Percentiles rank a stretch among this genome's conserved stretches.
phyloP scores from a whole-genome alignment of 1,284 basidiomycete species.

The Heterobasidion irregulare region DNA sequence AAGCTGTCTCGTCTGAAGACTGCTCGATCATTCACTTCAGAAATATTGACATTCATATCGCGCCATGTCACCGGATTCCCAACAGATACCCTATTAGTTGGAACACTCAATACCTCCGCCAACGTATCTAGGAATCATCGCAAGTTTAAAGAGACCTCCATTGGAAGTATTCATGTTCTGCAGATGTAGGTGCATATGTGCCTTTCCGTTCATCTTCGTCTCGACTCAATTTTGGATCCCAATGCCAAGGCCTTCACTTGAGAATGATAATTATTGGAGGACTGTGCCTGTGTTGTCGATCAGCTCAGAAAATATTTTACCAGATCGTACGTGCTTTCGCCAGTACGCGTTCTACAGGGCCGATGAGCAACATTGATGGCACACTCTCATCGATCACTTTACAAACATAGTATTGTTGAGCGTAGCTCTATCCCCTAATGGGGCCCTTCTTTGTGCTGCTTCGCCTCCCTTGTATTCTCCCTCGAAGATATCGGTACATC shows the following conservation, averaged over 20 bases:
- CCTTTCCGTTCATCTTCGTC: background rate
- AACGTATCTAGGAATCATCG: constrained; percentile 22
- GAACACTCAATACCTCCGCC: constrained; percentile 36
- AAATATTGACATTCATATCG: constrained; percentile 14
- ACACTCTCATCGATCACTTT: no score
- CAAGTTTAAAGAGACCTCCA: constrained; percentile 29
- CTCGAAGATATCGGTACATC: constrained; percentile 35
- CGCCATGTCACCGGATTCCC: constrained; percentile 14
- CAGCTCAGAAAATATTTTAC: constrained; percentile 13
- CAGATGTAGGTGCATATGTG: constrained; percentile 37
- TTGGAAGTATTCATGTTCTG: constrained; percentile 44
- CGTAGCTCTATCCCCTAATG: constrained; percentile 48
- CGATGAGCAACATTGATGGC: no score
- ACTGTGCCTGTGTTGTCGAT: constrained; percentile 34
- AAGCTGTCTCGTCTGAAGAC: constrained; percentile 15
- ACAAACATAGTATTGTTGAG: constrained; percentile 36
- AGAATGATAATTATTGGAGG: constrained; percentile 44
- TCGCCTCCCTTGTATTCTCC: constrained; percentile 31
- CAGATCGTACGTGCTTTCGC: background rate
- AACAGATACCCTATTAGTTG: constrained; percentile 24
- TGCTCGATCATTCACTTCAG: background rate
- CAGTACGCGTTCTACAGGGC: background rate
- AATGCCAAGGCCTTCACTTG: constrained; percentile 52
- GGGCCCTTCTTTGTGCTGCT: constrained; percentile 39
- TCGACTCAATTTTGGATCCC: background rate